A percentile compares a stretch with the other conserved stretches of the same genome.
Evolutionary conservation across 306 rosid genomes (phyloP).

Genomic region (Cucumis hystrix): DNA sequence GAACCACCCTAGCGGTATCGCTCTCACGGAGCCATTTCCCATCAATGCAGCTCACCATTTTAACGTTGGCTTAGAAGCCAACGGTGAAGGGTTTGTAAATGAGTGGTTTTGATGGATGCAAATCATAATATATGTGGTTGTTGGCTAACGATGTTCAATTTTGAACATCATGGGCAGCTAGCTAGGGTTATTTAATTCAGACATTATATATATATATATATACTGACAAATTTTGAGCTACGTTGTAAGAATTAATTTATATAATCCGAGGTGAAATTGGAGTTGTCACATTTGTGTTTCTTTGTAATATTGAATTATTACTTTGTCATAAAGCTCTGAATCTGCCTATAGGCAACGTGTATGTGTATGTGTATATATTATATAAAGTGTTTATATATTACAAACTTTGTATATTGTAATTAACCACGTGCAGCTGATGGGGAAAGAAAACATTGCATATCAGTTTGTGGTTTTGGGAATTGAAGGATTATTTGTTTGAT

Average conservation of each 20-base stretch:
- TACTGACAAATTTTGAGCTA: background rate
- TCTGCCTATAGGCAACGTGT: background rate
- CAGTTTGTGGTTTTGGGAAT: background rate
- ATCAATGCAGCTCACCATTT: conserved; percentile 31
- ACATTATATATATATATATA: background rate
- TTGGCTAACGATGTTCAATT: conserved; percentile 24
- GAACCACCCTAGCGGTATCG: conserved; percentile 42
- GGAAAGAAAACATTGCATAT: background rate
- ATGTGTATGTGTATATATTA: no score
- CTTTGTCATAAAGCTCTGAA: background rate
- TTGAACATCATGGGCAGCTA: background rate
- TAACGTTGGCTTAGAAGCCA: conserved; percentile 7
- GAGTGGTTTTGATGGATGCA: conserved; percentile 42
- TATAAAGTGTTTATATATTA: background rate
- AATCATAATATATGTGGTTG: conserved; percentile 18
- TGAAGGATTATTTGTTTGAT: background rate
- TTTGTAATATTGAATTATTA: background rate
- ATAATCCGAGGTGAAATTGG: background rate
- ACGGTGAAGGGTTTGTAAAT: conserved; percentile 30
- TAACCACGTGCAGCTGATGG: background rate
- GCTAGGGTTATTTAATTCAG: background rate
- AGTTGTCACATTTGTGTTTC: background rate
- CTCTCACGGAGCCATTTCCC: conserved; percentile 59
- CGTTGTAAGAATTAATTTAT: background rate
- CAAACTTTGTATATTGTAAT: background rate